Evolutionary conservation across 176 grass and related monocot genomes (phyloP).

Genomic region (Juncus inflexus): DNA sequence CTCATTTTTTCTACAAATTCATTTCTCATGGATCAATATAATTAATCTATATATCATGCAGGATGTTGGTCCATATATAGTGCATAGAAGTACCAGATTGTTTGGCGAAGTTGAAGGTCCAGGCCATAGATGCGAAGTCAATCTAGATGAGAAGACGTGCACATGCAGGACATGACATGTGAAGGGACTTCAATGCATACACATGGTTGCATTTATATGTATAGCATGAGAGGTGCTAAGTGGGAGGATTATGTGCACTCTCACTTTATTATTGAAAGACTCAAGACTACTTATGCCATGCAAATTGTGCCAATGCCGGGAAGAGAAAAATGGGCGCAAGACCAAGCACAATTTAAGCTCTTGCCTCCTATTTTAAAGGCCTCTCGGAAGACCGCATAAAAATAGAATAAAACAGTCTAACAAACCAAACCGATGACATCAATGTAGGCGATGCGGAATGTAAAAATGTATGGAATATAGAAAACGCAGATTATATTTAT

Average conservation of each 20-base stretch:
- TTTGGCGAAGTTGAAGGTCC: not conserved
- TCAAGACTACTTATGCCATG: not conserved
- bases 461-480: no score
- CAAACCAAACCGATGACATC: no score
- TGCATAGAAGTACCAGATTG: not conserved
- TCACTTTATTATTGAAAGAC: not conserved
- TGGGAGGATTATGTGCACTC: conserved; percentile 14
- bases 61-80: not conserved
- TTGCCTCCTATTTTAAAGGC: not conserved
- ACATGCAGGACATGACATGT: conserved; percentile 5
- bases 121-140: not conserved
- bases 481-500: no score
- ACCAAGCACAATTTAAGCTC: not conserved
- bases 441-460: no score
- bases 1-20: not conserved
- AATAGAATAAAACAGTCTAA: not conserved
- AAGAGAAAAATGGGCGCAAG: conserved; percentile 9
- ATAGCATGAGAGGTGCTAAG: not conserved
- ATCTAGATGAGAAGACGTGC: conserved; percentile 17
- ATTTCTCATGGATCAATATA: not conserved
- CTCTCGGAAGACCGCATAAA: not conserved
- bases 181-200: not conserved
- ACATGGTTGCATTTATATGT: conserved; percentile 2
- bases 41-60: not conserved
- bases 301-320: not conserved